Evolutionary conservation across 2,329 filamentous ascomycete genomes (phyloP), one percentile per base, ranked within the genome.

Genomic region (Trichoderma hamatum): DNA sequence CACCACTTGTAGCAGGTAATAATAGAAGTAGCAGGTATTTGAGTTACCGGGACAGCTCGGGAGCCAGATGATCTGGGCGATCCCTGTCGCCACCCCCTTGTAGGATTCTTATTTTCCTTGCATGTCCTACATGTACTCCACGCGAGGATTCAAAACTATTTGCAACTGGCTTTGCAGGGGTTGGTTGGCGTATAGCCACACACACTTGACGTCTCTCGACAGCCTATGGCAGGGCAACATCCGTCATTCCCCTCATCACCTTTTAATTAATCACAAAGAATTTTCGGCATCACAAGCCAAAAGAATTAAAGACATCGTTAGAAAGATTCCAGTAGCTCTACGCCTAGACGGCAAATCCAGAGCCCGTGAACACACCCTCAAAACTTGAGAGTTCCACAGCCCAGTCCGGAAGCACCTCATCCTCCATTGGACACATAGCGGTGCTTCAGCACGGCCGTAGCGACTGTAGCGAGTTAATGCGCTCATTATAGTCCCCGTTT

Each of bases 281-380:
- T 26, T 64, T 62, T 69, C 68, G 68, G 68, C 54, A 60, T 69
- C 68, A 69, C 68, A 66, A 69, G 68, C 68, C 43, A 69, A 69
- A 69, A 46, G 21, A 7, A 43, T 11, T 13, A 13, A 32, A 24
- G 24, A 13, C 9, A 14, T 5, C 16, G 16, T 11, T 43, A 39
- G 36, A 51, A 28, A 36, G 58, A 49, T 21, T 30, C 63, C 54
- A 36, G 24, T n/a, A 66, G 36, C 28, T 26, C 14, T 56, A 36
- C 63, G 52, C 51, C 32, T n/a, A 56, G 39, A 49, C 67, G 59
- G 67, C 67, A 63, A 21, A n/a, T 19, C 24, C 19, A 49, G 36
- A 49, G 28, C 67, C 67, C 67, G 59, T 59, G n/a, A 43, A 19
- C 32, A 7, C 61, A 64, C 49, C 65, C 43, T 21, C 34, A 58